Base-by-base conservation (phyloP, 805 yeast genomes). In the Blastobotrys muscicola region DNA sequence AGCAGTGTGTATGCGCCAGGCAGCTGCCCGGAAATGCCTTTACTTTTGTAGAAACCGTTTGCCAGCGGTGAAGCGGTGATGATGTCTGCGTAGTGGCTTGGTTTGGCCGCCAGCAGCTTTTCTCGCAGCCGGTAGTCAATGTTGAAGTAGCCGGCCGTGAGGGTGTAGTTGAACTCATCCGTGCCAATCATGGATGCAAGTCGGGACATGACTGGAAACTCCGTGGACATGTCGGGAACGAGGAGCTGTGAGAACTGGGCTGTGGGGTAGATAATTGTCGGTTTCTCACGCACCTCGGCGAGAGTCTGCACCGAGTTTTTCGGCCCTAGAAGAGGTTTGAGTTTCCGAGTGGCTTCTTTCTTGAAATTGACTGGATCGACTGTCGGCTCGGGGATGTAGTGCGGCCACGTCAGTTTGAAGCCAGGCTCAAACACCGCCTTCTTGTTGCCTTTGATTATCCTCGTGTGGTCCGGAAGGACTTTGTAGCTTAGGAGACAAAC, bases 71-170 rank as follows among this genome's bases (percentile, higher is more conserved):
- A 79, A 0, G 98, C 97, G 0, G 96, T 86, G 30, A 92, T 82
- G 2, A 92, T 82, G 0, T 70, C 66, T 2, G 94, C 94, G n/a
- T 31, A 13, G 6, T 55, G 45, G 2, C 47, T 38, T 1, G 89
- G 80, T 9, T 66, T 68, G 1, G 85, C 72, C 31, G 69, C 64
- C 30, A 85, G 58, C 26, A 92, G 67, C 23, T 71, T 67, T 11
- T 66, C 63, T 55, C 76, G 79, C 42, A 85, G 80, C 33, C 78
- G 78, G 0, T 94, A 85, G 33, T 81, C 75, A 77, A 92, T 81
- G 61, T 92, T 92, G 69, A 92, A 92, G 60, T 92, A 92, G 2
- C 98, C 98, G 0, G 97, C 96, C 0, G 98, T 92, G 54, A 92
- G 80, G 50, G 84, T 74, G 94, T 95, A 90, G 42, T 70, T 71